Evolutionary conservation across 352 stramenopile species (phyloP), one percentile per base, ranked within the genome.

Genomic region (Globisporangium polare): DNA sequence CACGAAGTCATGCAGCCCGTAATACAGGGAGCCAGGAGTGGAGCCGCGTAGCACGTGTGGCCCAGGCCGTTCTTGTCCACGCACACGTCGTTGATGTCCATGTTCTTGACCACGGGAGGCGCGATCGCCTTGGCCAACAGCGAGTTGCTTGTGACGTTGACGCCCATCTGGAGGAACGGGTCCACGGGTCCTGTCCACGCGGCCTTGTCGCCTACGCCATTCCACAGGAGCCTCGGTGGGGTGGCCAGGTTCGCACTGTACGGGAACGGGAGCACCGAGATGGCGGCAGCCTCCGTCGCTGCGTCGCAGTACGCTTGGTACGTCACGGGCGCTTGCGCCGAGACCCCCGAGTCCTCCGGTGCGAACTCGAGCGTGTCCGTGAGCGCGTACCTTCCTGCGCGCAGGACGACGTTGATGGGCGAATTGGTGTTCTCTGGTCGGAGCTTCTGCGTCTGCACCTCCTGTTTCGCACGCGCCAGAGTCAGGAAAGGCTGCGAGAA

Each of bases 241-340:
- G 70, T 71, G 5, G 61, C n/a, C 29, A 69, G 33, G 2, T 74
- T 58, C 24, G 68, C 72, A 1, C 51, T 52, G 69, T 90, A 89
- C 35, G 83, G 79, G 37, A 84, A 92, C 13, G 53, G 53, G 20
- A 78, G 58, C 0, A 70, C 35, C 0, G 80, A 82, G 6, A 72
- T 73, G 3, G 69, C 65, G 1, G 68, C 67, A 1, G 60, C 62
- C 45, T 80, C 73, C 13, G 68, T 54, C 2, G 35, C 52, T 18
- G 75, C 39, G n/a, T 89, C 68, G 50, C 83, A 92, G 62, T 82
- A 92, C 15, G 83, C 77, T 63, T 90, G 75, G 57, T 90, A 92
- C 37, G 80, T 86, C 53, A 92, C 72, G 0, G 60, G 57, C 0
- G 74, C 62, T 1, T 64, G 37, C 2, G 45, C 39, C 0, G 72